Evolutionary conservation across 257 asterid species (phyloP), one percentile per base, ranked within the genome.

Genomic region (Fraxinus americana): DNA sequence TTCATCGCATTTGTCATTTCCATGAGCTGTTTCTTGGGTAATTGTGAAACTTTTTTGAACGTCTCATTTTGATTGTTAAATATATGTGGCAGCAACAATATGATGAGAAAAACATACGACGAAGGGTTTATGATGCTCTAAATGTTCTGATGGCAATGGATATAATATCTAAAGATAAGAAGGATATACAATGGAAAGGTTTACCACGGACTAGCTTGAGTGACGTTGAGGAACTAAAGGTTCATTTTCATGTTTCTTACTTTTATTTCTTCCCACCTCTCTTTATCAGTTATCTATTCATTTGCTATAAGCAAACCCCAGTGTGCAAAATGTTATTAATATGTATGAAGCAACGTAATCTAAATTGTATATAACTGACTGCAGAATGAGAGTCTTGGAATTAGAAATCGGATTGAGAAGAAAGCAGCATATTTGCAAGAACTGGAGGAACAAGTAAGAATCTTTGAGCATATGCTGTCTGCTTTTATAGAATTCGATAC

Each of bases 111-210:
- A 96, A 96, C 78, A 96, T 96, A 72, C 91, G 99, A 14, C 94
- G 99, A 54, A 87, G 99, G 85, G 99, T 96, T 23, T 96, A 93
- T 78, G 99, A 96, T 83, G 99, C 98, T 78, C 80, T 96, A 75
- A 96, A 96, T 76, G 99, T 96, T 82, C 90, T 96, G 77, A 96
- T 96, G 99, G 99, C 99, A 13, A 96, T 96, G 99, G 99, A 93
- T 86, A 93, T 96, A 65, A 93, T 96, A 80, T 93, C 99, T 38
- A 96, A 93, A 86, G 98, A 95, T 82, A 95, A 95, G 84, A 95
- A 93, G 83, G 98, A 95, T 78, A 95, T 95, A 89, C 99, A 95
- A 83, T 95, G 99, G 99, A 95, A 87, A 85, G 99, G 99, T 77
- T 89, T 95, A 43, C 99, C 99, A 1, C 90, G 92, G 52, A 90